Base-by-base conservation (phyloP, 129 eudicot genomes). In the Pulicaria dysenterica region DNA sequence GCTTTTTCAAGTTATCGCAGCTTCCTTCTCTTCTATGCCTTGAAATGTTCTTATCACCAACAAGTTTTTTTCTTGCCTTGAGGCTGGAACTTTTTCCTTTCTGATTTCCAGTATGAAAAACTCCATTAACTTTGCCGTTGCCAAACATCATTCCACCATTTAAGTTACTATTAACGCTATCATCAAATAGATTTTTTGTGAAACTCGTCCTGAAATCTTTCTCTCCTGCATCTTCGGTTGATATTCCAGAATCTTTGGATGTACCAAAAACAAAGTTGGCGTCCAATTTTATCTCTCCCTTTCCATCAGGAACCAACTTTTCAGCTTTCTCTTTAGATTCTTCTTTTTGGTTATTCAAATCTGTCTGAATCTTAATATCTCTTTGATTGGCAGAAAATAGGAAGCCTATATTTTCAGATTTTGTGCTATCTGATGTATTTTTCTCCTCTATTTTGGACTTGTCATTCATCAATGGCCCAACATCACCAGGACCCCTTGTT, bases 381-480 rank as follows among this genome's bases (percentile, higher is more conserved):
- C 38, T 55, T 37, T 50, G 73, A 58, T 56, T 72, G 8, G 77
- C 77, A 69, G 80, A 73, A 73, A 78, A 78, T 47, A 69, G 69
- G 73, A 85, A 85, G 54, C 62, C 79, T 69, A 58, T 38, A 75
- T 65, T 59, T 60, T 50, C 80, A 75, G 17, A 65, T 19, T 38
- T 79, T 70, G 8, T 15, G 24, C 12, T 38, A 70, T 73, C 81
- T 13, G 14, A 41, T 42, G 67, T 42, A 56, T 48, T 43, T 36
- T 51, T 58, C 70, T 76, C 74, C 77, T 43, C 79, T 56, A 24
- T 50, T 74, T 79, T 74, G 13, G 14, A n/a, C n/a, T 57, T 70
- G 44, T 73, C 77, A 38, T 69, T 68, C 59, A 42, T 41, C 44
- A 6, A 60, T 34, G 67, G 39, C 43, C 5, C 61, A 31, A 12